Evolutionary conservation across 75 land plant genomes (phyloP).

Genomic region (Cupressus sempervirens): DNA sequence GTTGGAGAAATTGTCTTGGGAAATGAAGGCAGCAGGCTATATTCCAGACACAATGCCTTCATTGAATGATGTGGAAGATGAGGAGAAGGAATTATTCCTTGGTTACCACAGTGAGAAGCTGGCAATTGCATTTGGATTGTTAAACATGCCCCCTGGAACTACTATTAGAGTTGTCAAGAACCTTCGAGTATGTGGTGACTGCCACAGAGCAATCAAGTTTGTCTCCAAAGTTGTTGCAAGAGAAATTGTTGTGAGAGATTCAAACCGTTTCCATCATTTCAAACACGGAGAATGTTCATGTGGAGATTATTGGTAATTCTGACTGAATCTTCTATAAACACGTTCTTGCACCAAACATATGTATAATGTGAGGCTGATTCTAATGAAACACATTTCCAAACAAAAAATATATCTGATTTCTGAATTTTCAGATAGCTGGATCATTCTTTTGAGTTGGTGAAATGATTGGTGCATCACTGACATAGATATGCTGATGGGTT

Average conservation of each 20-base stretch:
- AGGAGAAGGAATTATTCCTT: constrained; percentile 1
- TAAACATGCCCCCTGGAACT: too few relatives aligned
- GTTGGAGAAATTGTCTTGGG: too few relatives aligned
- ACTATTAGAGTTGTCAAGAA: too few relatives aligned
- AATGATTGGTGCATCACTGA: background rate
- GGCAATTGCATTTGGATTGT: too few relatives aligned
- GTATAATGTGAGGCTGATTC: background rate
- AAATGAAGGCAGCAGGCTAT: background rate
- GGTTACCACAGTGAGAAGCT: background rate
- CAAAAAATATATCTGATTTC: background rate
- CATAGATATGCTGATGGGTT: background rate
- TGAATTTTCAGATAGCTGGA: background rate
- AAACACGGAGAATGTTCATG: background rate
- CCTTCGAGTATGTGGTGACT: too few relatives aligned
- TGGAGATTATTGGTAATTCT: background rate
- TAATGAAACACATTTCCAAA: background rate
- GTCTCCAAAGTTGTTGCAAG: too few relatives aligned
- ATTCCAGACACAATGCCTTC: background rate
- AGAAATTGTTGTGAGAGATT: too few relatives aligned
- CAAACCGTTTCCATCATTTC: background rate
- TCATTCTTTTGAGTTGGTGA: background rate
- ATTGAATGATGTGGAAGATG: background rate
- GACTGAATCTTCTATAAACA: background rate
- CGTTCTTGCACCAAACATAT: background rate
- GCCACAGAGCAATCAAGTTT: too few relatives aligned